Conservation (phyloP, 495 filamentous ascomycete genomes). For the Penicillium argentinense region DNA sequence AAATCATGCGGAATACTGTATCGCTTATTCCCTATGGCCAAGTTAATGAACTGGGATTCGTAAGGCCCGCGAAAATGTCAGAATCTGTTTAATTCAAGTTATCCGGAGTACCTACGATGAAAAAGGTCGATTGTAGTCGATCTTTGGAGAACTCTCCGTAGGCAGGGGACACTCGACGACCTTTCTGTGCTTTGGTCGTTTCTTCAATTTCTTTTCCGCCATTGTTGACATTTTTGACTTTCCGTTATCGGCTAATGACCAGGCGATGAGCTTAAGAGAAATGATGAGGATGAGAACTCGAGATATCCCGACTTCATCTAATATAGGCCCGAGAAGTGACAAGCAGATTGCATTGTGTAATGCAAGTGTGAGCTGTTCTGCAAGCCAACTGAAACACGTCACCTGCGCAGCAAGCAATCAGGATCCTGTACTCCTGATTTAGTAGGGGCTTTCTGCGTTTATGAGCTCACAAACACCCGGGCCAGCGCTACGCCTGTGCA, state of each 20-base stretch:
- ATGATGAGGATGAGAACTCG: too few relatives aligned
- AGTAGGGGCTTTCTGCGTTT: too few relatives aligned
- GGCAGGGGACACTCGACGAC: too few relatives aligned
- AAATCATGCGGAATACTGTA: background rate
- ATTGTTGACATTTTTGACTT: too few relatives aligned
- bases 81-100: background rate
- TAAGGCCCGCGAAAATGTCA: background rate
- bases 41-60: background rate
- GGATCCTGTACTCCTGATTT: too few relatives aligned
- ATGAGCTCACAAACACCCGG: too few relatives aligned
- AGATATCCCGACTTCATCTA: too few relatives aligned
- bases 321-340: background rate
- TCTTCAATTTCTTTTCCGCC: too few relatives aligned
- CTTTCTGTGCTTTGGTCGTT: too few relatives aligned
- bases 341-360: background rate
- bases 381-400: background rate
- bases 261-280: background rate
- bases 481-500: too few relatives aligned
- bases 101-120: background rate
- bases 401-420: too few relatives aligned
- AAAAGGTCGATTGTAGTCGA: background rate
- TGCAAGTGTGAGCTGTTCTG: slow-evolving; percentile 4
- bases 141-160: slow-evolving; percentile 1
- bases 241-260: too few relatives aligned
- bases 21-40: background rate